Conservation (phyloP, 345 rosid species). For the Brassica rapa region DNA sequence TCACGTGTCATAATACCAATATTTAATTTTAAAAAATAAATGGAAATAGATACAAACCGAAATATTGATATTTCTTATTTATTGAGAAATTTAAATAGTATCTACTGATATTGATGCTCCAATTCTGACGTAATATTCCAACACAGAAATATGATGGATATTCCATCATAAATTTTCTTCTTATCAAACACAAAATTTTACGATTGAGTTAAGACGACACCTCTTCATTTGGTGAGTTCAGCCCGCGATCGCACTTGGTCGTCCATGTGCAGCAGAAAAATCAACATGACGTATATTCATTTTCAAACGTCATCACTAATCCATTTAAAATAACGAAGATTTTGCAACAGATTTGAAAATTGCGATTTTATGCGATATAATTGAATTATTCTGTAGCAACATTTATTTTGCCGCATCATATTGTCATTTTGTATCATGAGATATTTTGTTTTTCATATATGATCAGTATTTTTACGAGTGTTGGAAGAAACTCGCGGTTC, state of each 20-base stretch:
- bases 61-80: too few species aligned
- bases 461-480: neutral
- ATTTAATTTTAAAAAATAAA: too few species aligned
- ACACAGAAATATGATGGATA: neutral
- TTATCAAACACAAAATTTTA: neutral
- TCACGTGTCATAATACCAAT: too few species aligned
- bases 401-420: neutral
- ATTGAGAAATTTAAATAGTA: too few species aligned
- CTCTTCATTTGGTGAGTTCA: neutral
- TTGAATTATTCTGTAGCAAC: neutral
- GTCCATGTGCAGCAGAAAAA: neutral
- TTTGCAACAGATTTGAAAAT: neutral
- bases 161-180: neutral
- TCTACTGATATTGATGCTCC: too few species aligned
- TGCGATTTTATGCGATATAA: neutral
- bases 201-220: neutral
- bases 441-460: neutral
- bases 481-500: neutral
- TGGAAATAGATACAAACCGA: too few species aligned
- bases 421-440: neutral
- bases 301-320: neutral
- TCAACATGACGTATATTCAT: slow-evolving; percentile 3
- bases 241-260: neutral
- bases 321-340: neutral
- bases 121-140: too few species aligned